Percentiles rank a stretch among this genome's conserved stretches.
These are phyloP conservation scores for Clavaria fumosa DNA, from an alignment of 768 basidiomycete species.

Conservation along the genomic window DNA sequence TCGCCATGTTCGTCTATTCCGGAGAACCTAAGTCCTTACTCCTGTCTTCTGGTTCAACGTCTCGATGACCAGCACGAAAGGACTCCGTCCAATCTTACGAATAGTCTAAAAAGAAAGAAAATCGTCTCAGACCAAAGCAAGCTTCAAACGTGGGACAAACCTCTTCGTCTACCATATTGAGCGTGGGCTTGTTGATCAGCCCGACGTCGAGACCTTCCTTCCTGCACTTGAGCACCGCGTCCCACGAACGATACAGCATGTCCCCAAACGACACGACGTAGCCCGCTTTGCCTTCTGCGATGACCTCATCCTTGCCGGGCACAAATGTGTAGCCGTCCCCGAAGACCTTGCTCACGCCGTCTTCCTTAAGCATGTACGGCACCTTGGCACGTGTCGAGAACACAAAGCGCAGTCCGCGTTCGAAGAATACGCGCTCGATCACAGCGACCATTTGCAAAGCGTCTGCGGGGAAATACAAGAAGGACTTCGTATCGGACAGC, in stretches of 20 bases:
- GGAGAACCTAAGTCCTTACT: slow-evolving; percentile 17
- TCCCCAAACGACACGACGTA: slow-evolving; percentile 81
- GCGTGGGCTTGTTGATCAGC: slow-evolving; percentile 71
- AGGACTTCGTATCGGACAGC: slow-evolving; percentile 62
- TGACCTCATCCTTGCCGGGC: slow-evolving; percentile 75
- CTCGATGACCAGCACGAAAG: slow-evolving; percentile 76
- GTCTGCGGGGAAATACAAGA: slow-evolving; percentile 83
- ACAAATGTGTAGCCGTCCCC: slow-evolving; percentile 60
- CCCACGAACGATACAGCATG: slow-evolving; percentile 72
- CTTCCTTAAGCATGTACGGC: slow-evolving; percentile 68
- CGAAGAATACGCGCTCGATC: slow-evolving; percentile 67
- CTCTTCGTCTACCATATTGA: slow-evolving; percentile 76
- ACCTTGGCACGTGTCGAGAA: slow-evolving; percentile 87
- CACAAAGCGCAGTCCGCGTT: slow-evolving; percentile 68
- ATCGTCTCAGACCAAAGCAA: neutral
- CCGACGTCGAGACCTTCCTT: slow-evolving; percentile 67
- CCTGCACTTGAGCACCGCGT: slow-evolving; percentile 64
- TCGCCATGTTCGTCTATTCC: neutral
- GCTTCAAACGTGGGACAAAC: slow-evolving; percentile 17
- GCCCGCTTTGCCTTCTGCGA: slow-evolving; percentile 61
- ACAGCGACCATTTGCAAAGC: slow-evolving; percentile 66
- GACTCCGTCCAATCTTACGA: slow-evolving; percentile 53
- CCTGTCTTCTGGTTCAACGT: slow-evolving; percentile 84
- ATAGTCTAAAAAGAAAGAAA: slow-evolving; percentile 29
- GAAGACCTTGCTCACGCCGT: slow-evolving; percentile 51